Conservation (phyloP, 306 rosid genomes). For the Prunus dulcis region DNA sequence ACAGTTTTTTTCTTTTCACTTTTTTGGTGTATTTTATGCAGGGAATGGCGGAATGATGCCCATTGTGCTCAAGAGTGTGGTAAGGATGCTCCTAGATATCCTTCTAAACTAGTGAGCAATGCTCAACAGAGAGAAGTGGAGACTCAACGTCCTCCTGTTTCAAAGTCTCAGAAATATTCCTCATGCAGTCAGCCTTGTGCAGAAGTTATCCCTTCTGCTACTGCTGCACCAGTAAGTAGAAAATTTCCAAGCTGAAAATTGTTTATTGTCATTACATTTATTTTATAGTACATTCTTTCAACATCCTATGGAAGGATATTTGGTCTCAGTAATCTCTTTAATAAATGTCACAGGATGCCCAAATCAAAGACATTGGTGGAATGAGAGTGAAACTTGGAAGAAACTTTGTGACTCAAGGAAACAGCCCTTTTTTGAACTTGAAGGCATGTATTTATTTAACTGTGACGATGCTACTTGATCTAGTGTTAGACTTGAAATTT, state of each 20-base stretch:
- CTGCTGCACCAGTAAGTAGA: constrained; percentile 5
- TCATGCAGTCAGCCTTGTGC: background rate
- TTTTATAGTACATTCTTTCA: background rate
- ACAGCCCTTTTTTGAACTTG: background rate
- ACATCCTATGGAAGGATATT: background rate
- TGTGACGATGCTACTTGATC: background rate
- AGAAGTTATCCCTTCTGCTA: background rate
- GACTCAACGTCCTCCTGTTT: background rate
- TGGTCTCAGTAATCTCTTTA: background rate
- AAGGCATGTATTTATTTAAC: background rate
- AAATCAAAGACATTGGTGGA: background rate
- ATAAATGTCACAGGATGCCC: background rate
- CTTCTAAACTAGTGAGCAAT: background rate
- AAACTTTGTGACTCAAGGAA: background rate
- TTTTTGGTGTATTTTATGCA: background rate
- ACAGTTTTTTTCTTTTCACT: background rate
- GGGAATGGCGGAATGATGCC: background rate
- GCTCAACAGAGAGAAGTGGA: background rate
- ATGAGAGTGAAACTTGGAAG: background rate
- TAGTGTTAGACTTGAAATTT: background rate
- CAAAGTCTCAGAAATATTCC: background rate
- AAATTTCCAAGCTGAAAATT: background rate
- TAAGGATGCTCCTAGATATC: background rate
- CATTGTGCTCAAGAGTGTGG: background rate
- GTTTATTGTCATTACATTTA: background rate